Evolutionary conservation across 257 asterid genomes (phyloP).

Genomic region (Capsicum chinense): DNA sequence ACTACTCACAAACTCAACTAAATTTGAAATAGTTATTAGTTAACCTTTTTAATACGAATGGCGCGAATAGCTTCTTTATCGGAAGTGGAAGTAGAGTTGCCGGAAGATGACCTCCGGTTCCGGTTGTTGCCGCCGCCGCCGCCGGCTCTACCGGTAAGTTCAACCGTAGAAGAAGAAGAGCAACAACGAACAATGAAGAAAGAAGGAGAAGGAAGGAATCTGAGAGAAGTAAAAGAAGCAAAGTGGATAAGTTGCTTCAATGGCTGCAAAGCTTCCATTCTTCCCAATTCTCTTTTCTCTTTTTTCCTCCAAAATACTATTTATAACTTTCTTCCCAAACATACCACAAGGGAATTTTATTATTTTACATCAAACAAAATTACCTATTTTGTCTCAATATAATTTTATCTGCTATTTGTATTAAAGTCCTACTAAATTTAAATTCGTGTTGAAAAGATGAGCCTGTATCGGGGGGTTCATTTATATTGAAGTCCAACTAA

Average conservation of each 20-base stretch:
- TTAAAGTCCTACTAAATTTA: no score
- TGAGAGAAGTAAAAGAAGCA: conserved; percentile 40
- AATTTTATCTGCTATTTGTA: no score
- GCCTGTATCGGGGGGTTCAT: no score
- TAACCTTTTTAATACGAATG: conserved; percentile 81
- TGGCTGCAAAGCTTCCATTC: conserved; percentile 64
- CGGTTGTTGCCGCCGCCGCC: conserved; percentile 39
- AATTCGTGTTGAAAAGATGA: no score
- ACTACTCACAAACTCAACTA: neutral
- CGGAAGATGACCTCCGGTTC: conserved; percentile 52
- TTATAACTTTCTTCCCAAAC: neutral
- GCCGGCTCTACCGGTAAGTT: conserved; percentile 36
- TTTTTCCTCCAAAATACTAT: neutral
- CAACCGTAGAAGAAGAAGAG: conserved; percentile 43
- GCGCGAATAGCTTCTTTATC: conserved; percentile 89
- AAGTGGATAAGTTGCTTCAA: conserved; percentile 56
- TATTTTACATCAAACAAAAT: no score
- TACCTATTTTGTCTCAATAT: no score
- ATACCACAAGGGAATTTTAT: no score
- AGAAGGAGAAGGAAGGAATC: conserved; percentile 35
- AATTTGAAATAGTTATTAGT: neutral
- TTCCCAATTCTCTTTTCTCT: conserved; percentile 2
- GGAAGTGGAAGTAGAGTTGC: conserved; percentile 50
- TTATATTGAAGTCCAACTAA: no score
- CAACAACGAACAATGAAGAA: conserved; percentile 56